Percentiles rank a stretch among this genome's conserved stretches.
Conservation (phyloP, 352 stramenopile species). For the Globisporangium carolinianum region DNA sequence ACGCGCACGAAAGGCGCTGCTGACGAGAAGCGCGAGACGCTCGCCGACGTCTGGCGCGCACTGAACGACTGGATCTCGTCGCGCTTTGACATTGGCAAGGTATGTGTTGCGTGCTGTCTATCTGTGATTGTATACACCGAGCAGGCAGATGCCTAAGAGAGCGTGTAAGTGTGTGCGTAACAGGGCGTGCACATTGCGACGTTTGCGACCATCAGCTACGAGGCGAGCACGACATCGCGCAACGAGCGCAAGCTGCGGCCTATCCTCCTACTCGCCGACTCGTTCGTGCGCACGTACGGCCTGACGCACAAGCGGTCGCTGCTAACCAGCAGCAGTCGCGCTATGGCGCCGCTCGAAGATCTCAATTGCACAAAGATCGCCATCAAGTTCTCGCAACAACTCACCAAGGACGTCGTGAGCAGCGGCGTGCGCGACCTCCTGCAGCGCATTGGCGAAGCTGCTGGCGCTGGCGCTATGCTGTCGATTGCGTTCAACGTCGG, state of each 20-base stretch:
- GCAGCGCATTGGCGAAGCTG: slow-evolving; percentile 65
- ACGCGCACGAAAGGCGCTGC: slow-evolving; percentile 45
- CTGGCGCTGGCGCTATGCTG: slow-evolving; percentile 37
- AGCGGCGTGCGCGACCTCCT: slow-evolving; percentile 60
- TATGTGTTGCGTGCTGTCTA: slow-evolving; percentile 4
- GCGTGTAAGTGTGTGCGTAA: neutral
- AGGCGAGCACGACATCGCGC: slow-evolving; percentile 45
- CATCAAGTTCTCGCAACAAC: slow-evolving; percentile 69
- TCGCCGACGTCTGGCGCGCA: slow-evolving; percentile 63
- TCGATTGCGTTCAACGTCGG: slow-evolving; percentile 67
- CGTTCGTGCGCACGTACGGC: slow-evolving; percentile 56
- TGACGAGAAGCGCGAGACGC: slow-evolving; percentile 63
- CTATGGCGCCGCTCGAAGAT: slow-evolving; percentile 56
- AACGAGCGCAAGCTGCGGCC: slow-evolving; percentile 55
- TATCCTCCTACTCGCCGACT: slow-evolving; percentile 59
- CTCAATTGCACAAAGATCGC: slow-evolving; percentile 82
- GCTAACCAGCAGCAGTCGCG: slow-evolving; percentile 8
- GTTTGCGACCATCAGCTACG: slow-evolving; percentile 68
- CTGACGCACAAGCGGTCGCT: slow-evolving; percentile 39
- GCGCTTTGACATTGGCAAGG: slow-evolving; percentile 59
- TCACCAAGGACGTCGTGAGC: slow-evolving; percentile 74
- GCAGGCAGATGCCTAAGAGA: neutral
- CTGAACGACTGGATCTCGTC: slow-evolving; percentile 77
- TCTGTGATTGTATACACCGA: no score
- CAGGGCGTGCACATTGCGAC: slow-evolving; percentile 71